A percentile compares a stretch with the other conserved stretches of the same genome.
phyloP scores from a whole-genome alignment of 768 basidiomycete species.

The Suillus occidentalis region DNA sequence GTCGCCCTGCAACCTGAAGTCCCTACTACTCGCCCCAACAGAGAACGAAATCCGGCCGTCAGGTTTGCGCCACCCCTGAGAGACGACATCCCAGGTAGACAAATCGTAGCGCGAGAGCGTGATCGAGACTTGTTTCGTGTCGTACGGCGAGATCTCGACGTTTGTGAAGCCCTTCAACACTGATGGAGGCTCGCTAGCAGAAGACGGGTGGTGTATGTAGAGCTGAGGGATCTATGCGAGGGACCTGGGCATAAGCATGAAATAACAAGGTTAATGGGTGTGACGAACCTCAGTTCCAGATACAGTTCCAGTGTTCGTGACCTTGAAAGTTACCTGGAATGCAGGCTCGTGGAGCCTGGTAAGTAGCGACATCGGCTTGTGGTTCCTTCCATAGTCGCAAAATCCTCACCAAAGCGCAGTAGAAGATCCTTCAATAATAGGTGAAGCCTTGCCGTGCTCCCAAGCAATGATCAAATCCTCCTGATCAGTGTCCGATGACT shows the following conservation, averaged over 20 bases:
- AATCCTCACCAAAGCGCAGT: conserved; percentile 50
- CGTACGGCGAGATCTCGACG: conserved; percentile 44
- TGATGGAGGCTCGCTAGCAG: conserved; percentile 63
- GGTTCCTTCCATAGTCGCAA: conserved; percentile 17
- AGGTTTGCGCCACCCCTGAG: conserved; percentile 56
- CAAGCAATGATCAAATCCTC: conserved; percentile 41
- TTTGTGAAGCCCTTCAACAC: conserved; percentile 65
- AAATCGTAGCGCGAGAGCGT: conserved; percentile 62
- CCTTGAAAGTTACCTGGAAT: conserved; percentile 32
- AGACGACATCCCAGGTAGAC: conserved; percentile 67
- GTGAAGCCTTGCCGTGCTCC: conserved; percentile 53
- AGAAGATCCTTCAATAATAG: conserved; percentile 52
- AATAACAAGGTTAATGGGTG: conserved; percentile 1
- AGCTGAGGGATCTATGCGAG: conserved; percentile 59
- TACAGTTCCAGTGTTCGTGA: conserved; percentile 37
- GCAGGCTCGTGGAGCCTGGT: conserved; percentile 28
- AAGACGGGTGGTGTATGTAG: conserved; percentile 61
- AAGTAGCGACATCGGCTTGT: conserved; percentile 1
- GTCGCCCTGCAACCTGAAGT: background rate
- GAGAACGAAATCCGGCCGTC: conserved; percentile 5
- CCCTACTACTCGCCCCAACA: conserved; percentile 4
- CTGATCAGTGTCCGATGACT: conserved; percentile 25
- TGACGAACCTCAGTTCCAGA: conserved; percentile 29
- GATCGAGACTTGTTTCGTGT: conserved; percentile 46
- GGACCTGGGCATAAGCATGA: background rate